Percentiles rank a stretch among this genome's conserved stretches.
Conservation (phyloP, 106 monocot species). For the Cymbidium sinense region DNA sequence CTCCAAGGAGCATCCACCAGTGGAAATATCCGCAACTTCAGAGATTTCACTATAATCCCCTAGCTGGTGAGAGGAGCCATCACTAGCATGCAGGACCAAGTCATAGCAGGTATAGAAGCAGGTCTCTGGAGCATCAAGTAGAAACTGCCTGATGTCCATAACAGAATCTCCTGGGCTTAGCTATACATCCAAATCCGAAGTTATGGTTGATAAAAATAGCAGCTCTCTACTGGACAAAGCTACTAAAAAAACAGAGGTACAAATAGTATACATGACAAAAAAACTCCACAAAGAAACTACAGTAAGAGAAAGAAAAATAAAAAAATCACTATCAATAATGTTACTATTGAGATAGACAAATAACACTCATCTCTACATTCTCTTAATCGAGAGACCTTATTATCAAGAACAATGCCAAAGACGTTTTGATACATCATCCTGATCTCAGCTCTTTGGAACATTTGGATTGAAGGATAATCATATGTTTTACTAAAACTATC, state of each 20-base stretch:
- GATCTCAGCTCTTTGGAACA: no score
- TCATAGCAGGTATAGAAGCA: slow-evolving; percentile 98
- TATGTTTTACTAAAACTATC: no score
- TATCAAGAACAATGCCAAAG: no score
- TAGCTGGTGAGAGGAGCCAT: slow-evolving; percentile 60
- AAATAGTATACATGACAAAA: not conserved
- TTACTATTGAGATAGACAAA: not conserved
- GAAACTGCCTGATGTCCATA: slow-evolving; percentile 96
- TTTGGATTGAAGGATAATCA: no score
- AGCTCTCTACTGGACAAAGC: no score
- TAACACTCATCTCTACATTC: no score
- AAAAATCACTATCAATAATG: not conserved
- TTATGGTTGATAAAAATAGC: not conserved
- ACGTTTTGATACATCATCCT: no score
- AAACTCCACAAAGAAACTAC: not conserved
- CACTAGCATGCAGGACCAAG: slow-evolving; percentile 78
- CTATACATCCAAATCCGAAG: slow-evolving; percentile 37
- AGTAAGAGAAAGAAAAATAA: not conserved
- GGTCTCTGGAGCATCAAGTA: slow-evolving; percentile 97
- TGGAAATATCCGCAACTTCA: slow-evolving; percentile 92
- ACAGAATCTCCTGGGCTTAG: slow-evolving; percentile 91
- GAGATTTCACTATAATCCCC: slow-evolving; percentile 98
- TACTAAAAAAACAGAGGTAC: not conserved
- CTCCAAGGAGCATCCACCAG: slow-evolving; percentile 78
- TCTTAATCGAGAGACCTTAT: no score